phyloP scores from a whole-genome alignment of 2,329 filamentous ascomycete genomes.

The Podosphaera fusca region DNA sequence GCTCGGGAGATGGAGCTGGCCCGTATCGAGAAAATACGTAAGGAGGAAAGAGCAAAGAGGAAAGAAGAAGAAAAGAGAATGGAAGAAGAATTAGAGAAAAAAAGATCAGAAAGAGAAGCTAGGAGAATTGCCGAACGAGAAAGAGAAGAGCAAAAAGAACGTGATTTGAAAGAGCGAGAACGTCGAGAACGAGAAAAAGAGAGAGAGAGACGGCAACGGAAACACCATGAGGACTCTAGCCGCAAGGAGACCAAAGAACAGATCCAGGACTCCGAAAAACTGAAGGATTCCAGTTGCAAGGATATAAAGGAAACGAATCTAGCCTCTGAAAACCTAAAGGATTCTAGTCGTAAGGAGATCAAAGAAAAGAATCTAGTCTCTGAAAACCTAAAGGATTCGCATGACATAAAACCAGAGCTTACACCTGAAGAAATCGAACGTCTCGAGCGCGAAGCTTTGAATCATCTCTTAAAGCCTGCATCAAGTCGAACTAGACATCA shows the following conservation, averaged over 20 bases:
- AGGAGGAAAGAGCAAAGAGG: conserved; percentile 29
- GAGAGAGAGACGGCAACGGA: conserved; percentile 10
- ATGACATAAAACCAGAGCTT: conserved; percentile 7
- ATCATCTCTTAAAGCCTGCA: conserved; percentile 15
- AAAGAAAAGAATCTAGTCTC: not conserved
- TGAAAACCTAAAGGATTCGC: conserved; percentile 3
- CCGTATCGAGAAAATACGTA: conserved; percentile 36
- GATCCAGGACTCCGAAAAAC: conserved; percentile 6
- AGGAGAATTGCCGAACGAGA: conserved; percentile 12
- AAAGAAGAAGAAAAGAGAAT: conserved; percentile 23
- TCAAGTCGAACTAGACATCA: conserved; percentile 15
- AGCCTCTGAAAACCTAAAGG: conserved; percentile 1
- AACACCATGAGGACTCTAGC: conserved; percentile 10
- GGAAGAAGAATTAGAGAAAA: conserved; percentile 23
- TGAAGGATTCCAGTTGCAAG: not conserved
- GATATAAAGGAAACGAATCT: not conserved
- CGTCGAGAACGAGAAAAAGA: conserved; percentile 9
- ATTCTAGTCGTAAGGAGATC: not conserved
- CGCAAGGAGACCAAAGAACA: conserved; percentile 8
- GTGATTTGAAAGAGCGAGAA: conserved; percentile 7
- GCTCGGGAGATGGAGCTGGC: conserved; percentile 31
- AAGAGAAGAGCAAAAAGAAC: conserved; percentile 9
- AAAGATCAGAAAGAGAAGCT: conserved; percentile 16
- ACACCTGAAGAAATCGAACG: conserved; percentile 16
- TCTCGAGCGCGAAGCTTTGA: conserved; percentile 16